These are phyloP conservation scores for Volvox carteri DNA, from an alignment of 163 green algal species.

Conservation along the genomic window DNA sequence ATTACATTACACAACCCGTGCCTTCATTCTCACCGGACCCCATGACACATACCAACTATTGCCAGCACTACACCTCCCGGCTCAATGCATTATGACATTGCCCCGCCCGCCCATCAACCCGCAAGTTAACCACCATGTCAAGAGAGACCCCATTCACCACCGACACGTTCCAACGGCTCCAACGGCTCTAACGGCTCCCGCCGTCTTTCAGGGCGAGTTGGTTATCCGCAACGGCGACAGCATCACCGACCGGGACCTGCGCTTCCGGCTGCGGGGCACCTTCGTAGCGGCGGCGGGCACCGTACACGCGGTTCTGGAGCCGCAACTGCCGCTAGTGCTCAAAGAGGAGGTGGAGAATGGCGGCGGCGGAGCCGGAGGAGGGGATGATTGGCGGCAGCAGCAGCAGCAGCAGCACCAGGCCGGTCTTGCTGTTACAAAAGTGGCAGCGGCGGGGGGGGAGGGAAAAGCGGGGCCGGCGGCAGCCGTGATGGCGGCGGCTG, in stretches of 20 bases:
- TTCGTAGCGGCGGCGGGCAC: constrained; percentile 24
- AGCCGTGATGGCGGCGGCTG: background rate
- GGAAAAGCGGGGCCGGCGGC: background rate
- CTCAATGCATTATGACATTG: too few relatives aligned
- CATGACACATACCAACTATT: too few relatives aligned
- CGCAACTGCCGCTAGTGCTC: background rate
- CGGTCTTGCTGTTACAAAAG: background rate
- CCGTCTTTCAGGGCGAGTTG: background rate
- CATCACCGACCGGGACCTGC: constrained; percentile 10
- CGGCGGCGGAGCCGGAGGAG: background rate
- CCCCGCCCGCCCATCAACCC: too few relatives aligned
- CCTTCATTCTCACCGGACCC: too few relatives aligned
- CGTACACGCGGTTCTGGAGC: constrained; percentile 49
- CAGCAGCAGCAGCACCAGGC: too few relatives aligned
- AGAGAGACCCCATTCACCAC: too few relatives aligned
- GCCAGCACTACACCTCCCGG: too few relatives aligned
- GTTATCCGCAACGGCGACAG: constrained; percentile 1
- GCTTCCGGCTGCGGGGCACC: constrained; percentile 13
- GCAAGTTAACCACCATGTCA: too few relatives aligned
- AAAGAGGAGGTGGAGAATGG: background rate
- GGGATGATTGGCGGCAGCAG: background rate
- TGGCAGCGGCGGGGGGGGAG: background rate
- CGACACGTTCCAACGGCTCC: too few relatives aligned
- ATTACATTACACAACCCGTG: too few relatives aligned
- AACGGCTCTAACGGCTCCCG: background rate